Base-by-base conservation (phyloP, 371 early-diverging fungal genomes). In the Mortierella sp. region DNA sequence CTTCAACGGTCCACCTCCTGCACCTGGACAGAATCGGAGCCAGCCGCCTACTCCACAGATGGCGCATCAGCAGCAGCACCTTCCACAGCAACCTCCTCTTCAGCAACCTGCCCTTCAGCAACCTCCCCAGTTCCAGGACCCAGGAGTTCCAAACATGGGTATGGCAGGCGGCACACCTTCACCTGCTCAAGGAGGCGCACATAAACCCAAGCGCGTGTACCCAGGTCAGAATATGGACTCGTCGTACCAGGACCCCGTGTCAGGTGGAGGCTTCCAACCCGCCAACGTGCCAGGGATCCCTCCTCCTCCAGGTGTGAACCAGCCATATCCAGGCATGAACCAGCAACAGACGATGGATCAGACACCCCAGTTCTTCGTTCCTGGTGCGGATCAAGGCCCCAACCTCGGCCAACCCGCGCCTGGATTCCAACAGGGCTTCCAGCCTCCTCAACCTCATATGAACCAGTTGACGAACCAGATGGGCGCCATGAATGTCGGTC, bases 121-220 rank as follows among this genome's bases (percentile, higher is more conserved):
- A 34, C 54, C 50, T 12, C 55, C 49, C 1, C 48, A 53, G 24
- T 46, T 28, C 31, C 71, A 59, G 58, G 69, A 56, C 47, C 67
- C 31, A 42, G 62, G 48, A 28, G 50, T 43, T 26, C 47, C 50
- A 27, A 58, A 30, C 27, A 23, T 45, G 28, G 64, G 68, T 27
- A 6, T 51, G 56, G 42, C 53, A 38, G 55, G 49, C 31, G 64
- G 66, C 6, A 53, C 61, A 24, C 64, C 68, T 19, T 52, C 71
- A 2, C 67, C 71, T 6, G 67, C 74, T 7, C 65, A 64, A 0
- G 53, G 43, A 41, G 61, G 61, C 13, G 31, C 70, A 10, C 74
- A 67, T 53, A 73, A 74, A 56, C 62, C 71, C 38, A 88, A 86
- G 78, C 78, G 89, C 53, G 81, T 86, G 82, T 88, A 89, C 72